Evolutionary conservation across 2,329 filamentous ascomycete species (phyloP).

Genomic region (Penicillium concentricum): DNA sequence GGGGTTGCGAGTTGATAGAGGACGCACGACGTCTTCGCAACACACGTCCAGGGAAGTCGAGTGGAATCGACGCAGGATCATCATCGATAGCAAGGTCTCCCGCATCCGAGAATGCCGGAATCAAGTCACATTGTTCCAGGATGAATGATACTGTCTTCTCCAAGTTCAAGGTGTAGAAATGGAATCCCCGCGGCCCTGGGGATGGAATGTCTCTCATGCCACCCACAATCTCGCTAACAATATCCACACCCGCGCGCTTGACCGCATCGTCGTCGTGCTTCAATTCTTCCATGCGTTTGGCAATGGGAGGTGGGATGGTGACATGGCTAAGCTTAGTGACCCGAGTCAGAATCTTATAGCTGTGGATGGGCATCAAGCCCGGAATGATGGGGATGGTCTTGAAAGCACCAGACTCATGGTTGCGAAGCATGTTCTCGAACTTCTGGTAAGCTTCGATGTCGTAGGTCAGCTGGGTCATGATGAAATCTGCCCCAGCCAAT

Average conservation of each 20-base stretch:
- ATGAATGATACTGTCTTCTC: conserved; percentile 96
- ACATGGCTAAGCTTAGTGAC: conserved; percentile 95
- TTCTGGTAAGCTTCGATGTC: conserved; percentile 77
- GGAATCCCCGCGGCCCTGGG: conserved; percentile 71
- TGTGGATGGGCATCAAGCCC: conserved; percentile 95
- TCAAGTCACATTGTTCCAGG: conserved; percentile 79
- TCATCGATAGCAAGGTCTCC: conserved; percentile 48
- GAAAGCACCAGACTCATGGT: conserved; percentile 81
- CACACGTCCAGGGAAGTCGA: conserved; percentile 32
- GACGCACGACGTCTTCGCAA: conserved; percentile 62
- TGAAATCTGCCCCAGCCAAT: conserved; percentile 88
- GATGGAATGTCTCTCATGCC: conserved; percentile 67
- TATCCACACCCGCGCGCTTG: conserved; percentile 53
- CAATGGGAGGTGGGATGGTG: conserved; percentile 68
- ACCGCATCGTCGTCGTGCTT: conserved; percentile 50
- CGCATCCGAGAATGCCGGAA: conserved; percentile 58
- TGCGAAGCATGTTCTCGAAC: conserved; percentile 74
- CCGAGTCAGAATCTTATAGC: conserved; percentile 90
- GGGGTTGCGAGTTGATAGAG: conserved; percentile 77
- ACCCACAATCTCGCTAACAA: conserved; percentile 80
- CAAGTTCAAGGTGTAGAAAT: conserved; percentile 95
- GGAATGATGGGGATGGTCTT: conserved; percentile 87
- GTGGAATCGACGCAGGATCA: conserved; percentile 21
- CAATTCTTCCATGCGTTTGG: conserved; percentile 57
- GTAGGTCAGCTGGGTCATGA: conserved; percentile 98